phyloP scores from a whole-genome alignment of 2,329 filamentous ascomycete genomes.

The Beauveria sp. region DNA sequence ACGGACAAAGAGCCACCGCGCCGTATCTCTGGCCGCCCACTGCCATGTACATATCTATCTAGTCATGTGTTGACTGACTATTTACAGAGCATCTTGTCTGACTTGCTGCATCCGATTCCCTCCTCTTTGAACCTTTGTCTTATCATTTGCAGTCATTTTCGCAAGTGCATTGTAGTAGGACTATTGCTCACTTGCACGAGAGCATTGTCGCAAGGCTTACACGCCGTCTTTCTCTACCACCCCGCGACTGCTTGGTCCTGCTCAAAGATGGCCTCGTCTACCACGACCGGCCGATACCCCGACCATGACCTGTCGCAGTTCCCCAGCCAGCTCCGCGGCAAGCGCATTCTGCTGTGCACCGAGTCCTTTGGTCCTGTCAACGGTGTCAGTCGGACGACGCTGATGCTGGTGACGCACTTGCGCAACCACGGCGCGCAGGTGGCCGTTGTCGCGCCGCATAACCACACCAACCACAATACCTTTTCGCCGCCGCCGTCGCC shows the following conservation, averaged over 20 bases:
- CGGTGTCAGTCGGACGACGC: slow-evolving; percentile 63
- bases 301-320: slow-evolving; percentile 37
- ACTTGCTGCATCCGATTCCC: background rate
- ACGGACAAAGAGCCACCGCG: background rate
- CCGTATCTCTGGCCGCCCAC: background rate
- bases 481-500: slow-evolving; percentile 38
- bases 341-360: slow-evolving; percentile 58
- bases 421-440: slow-evolving; percentile 56
- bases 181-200: background rate
- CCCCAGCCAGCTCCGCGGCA: slow-evolving; percentile 45
- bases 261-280: slow-evolving; percentile 1
- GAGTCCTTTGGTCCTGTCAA: slow-evolving; percentile 68
- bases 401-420: slow-evolving; percentile 61
- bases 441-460: slow-evolving; percentile 58
- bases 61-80: background rate
- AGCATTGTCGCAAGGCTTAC: background rate
- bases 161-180: background rate
- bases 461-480: slow-evolving; percentile 46
- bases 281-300: slow-evolving; percentile 13
- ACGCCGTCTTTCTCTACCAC: background rate
- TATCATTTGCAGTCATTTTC: background rate
- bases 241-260: background rate
- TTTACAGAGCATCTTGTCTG: background rate
- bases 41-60: background rate
- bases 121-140: background rate